Base-by-base conservation (phyloP, 2,329 filamentous ascomycete genomes). In the Teratosphaeria destructans region DNA sequence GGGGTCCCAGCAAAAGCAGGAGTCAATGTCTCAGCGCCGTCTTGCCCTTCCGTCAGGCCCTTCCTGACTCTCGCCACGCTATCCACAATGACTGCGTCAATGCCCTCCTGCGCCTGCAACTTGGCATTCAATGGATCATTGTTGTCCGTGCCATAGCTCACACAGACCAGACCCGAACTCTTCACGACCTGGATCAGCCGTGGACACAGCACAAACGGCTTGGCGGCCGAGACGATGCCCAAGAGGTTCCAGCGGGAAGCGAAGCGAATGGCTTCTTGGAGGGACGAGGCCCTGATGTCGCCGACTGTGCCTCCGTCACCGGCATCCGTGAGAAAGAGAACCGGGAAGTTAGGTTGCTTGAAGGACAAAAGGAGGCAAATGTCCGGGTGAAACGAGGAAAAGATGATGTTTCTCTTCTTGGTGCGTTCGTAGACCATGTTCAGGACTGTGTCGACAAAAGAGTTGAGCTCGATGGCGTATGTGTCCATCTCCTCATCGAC, bases 31-130 rank as follows among this genome's bases (percentile, higher is more conserved):
- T 55, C 53, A 55, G 14, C n/a, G 27, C 53, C 19, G 14, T 37
- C 52, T 14, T 54, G 26, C 2, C 29, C 52, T 57, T 70, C 75
- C n/a, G 89, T 94, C 62, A 99, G 81, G 0, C 90, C 93, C 74
- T 96, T 91, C 54, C 93, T 85, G 66, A 99, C 96, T 49, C 90
- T 90, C 34, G 97, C 82, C 3, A 99, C 93, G 63, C 85, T 94
- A 72, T 99, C 94, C 14, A 97, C 94, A 70, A 99, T 99, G 58
- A 99, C 93, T 1, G 94, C 94, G 71, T 99, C 94, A 62, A 99
- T 96, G 55, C 94, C 93, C 75, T 96, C 90, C 58, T 90, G 89
- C 10, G 95, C 90, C 85, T 99, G 94, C 63, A 87, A 78, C 86
- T 93, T 86, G 39, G 96, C 92, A 75, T 95, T 87, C 23, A 82